Conservation (phyloP, 140 eudicot species). For the Oenanthe javanica region DNA sequence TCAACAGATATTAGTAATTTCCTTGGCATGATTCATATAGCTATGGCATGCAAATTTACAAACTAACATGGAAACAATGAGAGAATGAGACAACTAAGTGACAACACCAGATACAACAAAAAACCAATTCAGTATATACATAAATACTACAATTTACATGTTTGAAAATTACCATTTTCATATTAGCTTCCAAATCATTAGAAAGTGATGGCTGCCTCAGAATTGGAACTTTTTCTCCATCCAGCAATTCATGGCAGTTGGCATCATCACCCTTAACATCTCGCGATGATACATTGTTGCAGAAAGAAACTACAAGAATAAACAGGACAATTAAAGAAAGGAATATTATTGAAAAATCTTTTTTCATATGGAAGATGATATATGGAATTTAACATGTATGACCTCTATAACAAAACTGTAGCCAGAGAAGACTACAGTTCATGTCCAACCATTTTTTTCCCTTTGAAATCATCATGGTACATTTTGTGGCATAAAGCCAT, state of each 20-base stretch:
- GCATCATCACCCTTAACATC: slow-evolving; percentile 34
- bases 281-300: slow-evolving; percentile 24
- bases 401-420: not conserved
- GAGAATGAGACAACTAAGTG: not conserved
- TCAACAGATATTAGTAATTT: not conserved
- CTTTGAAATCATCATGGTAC: not conserved
- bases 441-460: not conserved
- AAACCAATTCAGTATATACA: not conserved
- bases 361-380: not conserved
- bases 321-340: slow-evolving; percentile 2
- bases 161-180: slow-evolving; percentile 28
- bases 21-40: not conserved
- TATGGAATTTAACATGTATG: not conserved
- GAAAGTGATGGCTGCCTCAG: slow-evolving; percentile 19
- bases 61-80: not conserved
- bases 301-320: slow-evolving; percentile 27
- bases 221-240: slow-evolving; percentile 33
- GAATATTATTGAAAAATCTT: too few relatives aligned
- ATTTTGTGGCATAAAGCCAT: not conserved
- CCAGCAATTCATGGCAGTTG: slow-evolving; percentile 23
- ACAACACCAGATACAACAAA: not conserved
- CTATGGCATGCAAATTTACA: not conserved
- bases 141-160: not conserved
- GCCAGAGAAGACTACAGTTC: not conserved
- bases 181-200: slow-evolving; percentile 14